A percentile compares a stretch with the other conserved stretches of the same genome.
phyloP scores from a whole-genome alignment of 2,329 filamentous ascomycete genomes.

The Cercospora beticola region DNA sequence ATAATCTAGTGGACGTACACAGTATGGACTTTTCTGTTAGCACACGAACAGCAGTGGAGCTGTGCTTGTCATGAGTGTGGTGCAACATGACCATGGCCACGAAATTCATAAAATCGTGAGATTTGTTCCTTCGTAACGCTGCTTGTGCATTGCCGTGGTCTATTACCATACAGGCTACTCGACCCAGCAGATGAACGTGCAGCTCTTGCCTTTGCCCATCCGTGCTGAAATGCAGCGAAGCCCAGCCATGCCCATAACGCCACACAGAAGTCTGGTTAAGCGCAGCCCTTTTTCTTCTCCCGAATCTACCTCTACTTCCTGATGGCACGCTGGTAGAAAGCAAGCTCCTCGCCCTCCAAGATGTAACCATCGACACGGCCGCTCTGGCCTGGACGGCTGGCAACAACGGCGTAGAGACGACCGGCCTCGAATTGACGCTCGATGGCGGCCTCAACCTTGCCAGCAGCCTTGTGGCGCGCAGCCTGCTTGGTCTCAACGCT shows the following conservation, averaged over 20 bases:
- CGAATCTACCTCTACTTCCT: constrained; percentile 72
- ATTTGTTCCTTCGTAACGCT: constrained; percentile 17
- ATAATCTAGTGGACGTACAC: neutral
- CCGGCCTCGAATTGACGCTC: constrained; percentile 99
- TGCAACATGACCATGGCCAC: neutral
- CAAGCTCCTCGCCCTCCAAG: constrained; percentile 97
- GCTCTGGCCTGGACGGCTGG: constrained; percentile 93
- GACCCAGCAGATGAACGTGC: constrained; percentile 18
- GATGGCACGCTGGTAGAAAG: constrained; percentile 99
- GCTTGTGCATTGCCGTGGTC: constrained; percentile 17
- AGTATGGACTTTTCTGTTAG: neutral
- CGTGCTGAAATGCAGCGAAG: constrained; percentile 24
- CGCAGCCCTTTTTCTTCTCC: neutral
- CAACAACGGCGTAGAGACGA: constrained; percentile 90
- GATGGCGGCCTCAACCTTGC: constrained; percentile 89
- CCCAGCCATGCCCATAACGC: constrained; percentile 30
- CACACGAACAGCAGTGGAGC: neutral
- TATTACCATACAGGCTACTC: constrained; percentile 17
- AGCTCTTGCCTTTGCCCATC: constrained; percentile 22
- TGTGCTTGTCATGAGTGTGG: neutral
- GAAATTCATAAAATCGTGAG: constrained; percentile 9
- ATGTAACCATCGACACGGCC: constrained; percentile 97
- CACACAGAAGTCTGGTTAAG: constrained; percentile 21
- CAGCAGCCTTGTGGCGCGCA: constrained; percentile 72
- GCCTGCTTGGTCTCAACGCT: constrained; percentile 95